Evolutionary conservation across 2,329 filamentous ascomycete species (phyloP), one percentile per base, ranked within the genome.

Genomic region (Aspergillus udagawae): DNA sequence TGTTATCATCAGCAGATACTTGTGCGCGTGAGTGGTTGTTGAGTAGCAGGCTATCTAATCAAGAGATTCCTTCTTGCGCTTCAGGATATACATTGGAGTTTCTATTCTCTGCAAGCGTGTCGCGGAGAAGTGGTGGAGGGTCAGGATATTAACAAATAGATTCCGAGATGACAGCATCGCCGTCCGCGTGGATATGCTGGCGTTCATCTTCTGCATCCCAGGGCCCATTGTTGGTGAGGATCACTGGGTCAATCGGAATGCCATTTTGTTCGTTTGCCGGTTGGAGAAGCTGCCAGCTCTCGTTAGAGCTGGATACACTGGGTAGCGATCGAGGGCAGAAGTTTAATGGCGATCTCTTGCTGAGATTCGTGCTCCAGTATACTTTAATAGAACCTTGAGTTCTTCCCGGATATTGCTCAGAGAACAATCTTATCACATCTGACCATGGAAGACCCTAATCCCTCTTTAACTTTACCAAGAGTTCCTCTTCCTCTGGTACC

Each of bases 101-200:
- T 51, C 41, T 32, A 32, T 51, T 25, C 32, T 51, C 48, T 3
- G 9, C 49, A 47, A n/a, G 48, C 23, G 28, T 27, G 25, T 47
- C 48, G 32, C 48, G 14, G 7, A 55, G 49, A 45, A 38, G 14
- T 32, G 38, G 53, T 51, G 53, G 48, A 23, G 49, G 53, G 17
- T 55, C 25, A 47, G 53, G 57, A 58, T 60, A 60, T 56, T 25
- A 23, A 51, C 53, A 60, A 55, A 48, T 52, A 12, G 42, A 49
- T 27, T 38, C 49, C 14, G 48, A 32, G 27, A 51, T n/a, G 35
- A 49, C 25, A 3, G 27, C 8, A 47, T 45, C 21, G 20, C n/a
- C 44, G 41, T 55, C 53, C 38, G 23, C 23, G 9, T 47, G 49
- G 25, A 55, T 47, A 52, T 32, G 53, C 29, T 51, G 49, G 27